Evolutionary conservation across 2,329 filamentous ascomycete genomes (phyloP).

Genomic region (Emmonsiellopsis sp.): DNA sequence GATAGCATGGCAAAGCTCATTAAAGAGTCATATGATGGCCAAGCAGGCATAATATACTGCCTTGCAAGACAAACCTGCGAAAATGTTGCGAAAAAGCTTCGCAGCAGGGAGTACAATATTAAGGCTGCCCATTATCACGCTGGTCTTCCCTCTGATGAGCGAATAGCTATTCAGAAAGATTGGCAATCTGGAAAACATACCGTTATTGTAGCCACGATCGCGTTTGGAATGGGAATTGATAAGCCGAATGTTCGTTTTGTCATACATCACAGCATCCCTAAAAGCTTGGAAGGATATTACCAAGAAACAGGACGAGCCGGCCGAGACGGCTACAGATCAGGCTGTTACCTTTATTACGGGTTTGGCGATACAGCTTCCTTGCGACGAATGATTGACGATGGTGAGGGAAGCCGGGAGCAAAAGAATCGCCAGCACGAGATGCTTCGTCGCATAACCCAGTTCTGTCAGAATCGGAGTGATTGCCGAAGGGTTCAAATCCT

Average conservation of each 20-base stretch:
- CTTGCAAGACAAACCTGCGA: slow-evolving; percentile 78
- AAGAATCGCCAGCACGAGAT: slow-evolving; percentile 77
- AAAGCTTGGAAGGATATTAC: slow-evolving; percentile 95
- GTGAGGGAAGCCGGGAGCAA: slow-evolving; percentile 65
- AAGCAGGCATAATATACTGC: slow-evolving; percentile 90
- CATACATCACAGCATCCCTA: slow-evolving; percentile 84
- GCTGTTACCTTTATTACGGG: slow-evolving; percentile 83
- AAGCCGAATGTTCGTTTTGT: slow-evolving; percentile 95
- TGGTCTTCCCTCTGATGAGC: slow-evolving; percentile 57
- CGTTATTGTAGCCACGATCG: slow-evolving; percentile 94
- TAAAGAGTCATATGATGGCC: slow-evolving; percentile 54
- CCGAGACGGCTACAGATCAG: slow-evolving; percentile 75
- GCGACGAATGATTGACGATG: slow-evolving; percentile 72
- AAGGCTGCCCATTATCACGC: slow-evolving; percentile 81
- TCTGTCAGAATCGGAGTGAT: slow-evolving; percentile 79
- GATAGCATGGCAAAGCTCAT: slow-evolving; percentile 51
- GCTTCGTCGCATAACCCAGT: slow-evolving; percentile 75
- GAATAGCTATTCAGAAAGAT: slow-evolving; percentile 59
- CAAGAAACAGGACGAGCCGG: slow-evolving; percentile 95
- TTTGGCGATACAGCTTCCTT: slow-evolving; percentile 67
- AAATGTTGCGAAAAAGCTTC: slow-evolving; percentile 61
- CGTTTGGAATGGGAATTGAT: slow-evolving; percentile 99
- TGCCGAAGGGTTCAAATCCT: slow-evolving; percentile 84
- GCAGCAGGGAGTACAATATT: slow-evolving; percentile 48
- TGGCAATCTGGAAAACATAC: slow-evolving; percentile 77